Base-by-base conservation (phyloP, 768 basidiomycete genomes). In the Phlebiopsis gigantea region DNA sequence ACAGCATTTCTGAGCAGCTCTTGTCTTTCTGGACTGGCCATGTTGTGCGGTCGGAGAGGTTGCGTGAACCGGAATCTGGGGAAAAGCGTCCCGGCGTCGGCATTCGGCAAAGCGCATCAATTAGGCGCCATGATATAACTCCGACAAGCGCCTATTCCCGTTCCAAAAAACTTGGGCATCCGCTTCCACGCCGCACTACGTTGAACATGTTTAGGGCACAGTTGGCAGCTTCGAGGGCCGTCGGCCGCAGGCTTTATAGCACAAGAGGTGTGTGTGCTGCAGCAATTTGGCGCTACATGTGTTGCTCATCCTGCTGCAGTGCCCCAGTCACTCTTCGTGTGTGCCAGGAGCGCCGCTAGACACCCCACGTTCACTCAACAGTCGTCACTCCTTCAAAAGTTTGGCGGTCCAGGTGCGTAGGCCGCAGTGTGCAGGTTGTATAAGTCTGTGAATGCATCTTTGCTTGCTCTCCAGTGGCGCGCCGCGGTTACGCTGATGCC, bases 1-100 rank as follows among this genome's bases (percentile, higher is more conserved):
- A 96, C 82, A 0, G 94, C 94, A 74, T 87, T 91, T 43, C 79
- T 81, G 53, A 96, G 67, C 59, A 92, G 79, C 48, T 93, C 89
- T 63, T 80, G 78, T 66, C 87, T 80, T 66, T 88, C 83, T 63
- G 80, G 68, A 47, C 76, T 68, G 57, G 74, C 66, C 79, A 82
- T 82, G 48, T 29, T 26, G 39, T 41, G 12, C 15, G 44, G 21
- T 8, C 6, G 47, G 21, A 25, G 41, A 19, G 47, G 34, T 44
- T 15, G 21, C 34, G 9, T 24, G 53, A 50, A 48, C 30, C n/a
- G n/a, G 56, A 56, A 46, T 54, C 30, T 21, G 50, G 34, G 24
- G 34, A 22, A 45, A 41, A 19, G n/a, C n/a, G n/a, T n/a, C n/a
- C n/a, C n/a, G n/a, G 50, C 50, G 30, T 41, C 31, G 17, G 42